Evolutionary conservation across 768 basidiomycete species (phyloP), one percentile per base, ranked within the genome.

Genomic region (Paxillus involutus): DNA sequence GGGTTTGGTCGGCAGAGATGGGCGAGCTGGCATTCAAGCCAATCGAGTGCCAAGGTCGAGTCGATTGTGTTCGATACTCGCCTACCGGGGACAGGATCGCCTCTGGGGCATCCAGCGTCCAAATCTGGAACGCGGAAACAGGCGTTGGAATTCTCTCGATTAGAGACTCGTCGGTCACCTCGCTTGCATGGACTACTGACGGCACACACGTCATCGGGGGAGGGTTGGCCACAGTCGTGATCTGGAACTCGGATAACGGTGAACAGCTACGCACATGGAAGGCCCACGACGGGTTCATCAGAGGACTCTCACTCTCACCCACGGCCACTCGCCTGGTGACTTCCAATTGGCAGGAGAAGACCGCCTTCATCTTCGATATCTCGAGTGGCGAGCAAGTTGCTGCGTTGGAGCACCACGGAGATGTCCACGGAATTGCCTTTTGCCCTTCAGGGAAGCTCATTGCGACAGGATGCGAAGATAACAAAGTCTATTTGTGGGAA

Each of bases 401-500:
- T 6, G 42, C 42, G 19, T 43, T n/a, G n/a, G 54, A 33, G 16
- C 51, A 56, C 33, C 5, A 42, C 29, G 40, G 3, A 6, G 16
- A 40, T 19, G 42, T 51, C 11, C 33, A 11, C 1, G n/a, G 37
- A 42, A 30, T 52, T 14, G 40, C 40, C 2, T 56, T 32, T 26
- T 56, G 41, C 3, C 54, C 54, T 24, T 52, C 42, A 29, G 54
- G 48, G 9, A 1, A n/a, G 21, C 13, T 24, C 39, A 35, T 56
- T 24, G 51, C 42, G 1, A 49, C 33, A 19, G 33, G 3, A 12
- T 33, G n/a, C 19, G n/a, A n/a, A n/a, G 3, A 21, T 7, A 33
- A 39, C n/a, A 49, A 35, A n/a, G 3, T 37, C 3, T 39, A 39
- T 5, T 17, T 49, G 12, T 49, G 47, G 47, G 47, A 49, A 10